phyloP scores from a whole-genome alignment of 805 yeast genomes.

The Lachancea fermentati region DNA sequence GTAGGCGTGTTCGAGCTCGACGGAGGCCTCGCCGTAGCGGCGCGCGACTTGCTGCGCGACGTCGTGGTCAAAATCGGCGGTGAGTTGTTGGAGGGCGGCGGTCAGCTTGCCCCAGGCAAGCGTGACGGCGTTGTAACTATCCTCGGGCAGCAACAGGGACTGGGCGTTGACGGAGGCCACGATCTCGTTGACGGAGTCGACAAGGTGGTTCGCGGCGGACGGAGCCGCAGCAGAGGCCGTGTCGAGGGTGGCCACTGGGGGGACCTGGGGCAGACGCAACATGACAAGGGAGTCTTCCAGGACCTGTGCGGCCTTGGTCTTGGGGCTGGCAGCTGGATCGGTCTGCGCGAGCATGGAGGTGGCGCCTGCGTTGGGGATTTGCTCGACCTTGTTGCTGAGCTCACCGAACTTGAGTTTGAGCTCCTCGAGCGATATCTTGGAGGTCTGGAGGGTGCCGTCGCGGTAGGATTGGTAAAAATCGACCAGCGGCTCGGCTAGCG shows the following conservation, averaged over 20 bases:
- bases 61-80: conserved; percentile 13
- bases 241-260: not conserved
- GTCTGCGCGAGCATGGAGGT: conserved; percentile 5
- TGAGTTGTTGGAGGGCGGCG: conserved; percentile 12
- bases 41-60: conserved; percentile 12
- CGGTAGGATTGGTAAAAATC: conserved; percentile 41
- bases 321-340: conserved; percentile 2
- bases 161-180: conserved; percentile 35
- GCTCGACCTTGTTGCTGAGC: conserved; percentile 12
- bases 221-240: not conserved
- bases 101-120: conserved; percentile 15
- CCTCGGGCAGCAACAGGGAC: conserved; percentile 24
- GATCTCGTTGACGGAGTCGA: conserved; percentile 32
- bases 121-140: conserved; percentile 13
- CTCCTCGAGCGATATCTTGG: conserved; percentile 19
- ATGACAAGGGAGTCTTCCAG: conserved; percentile 2
- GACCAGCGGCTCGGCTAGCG: conserved; percentile 53
- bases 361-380: conserved; percentile 11
- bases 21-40: conserved; percentile 16
- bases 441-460: conserved; percentile 15
- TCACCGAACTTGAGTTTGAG: conserved; percentile 22
- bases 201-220: not conserved
- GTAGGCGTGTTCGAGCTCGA: conserved; percentile 21
- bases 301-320: conserved; percentile 1
- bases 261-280: conserved; percentile 6